Evolutionary conservation across 306 rosid species (phyloP).

Genomic region (Ormosia semicastrata): DNA sequence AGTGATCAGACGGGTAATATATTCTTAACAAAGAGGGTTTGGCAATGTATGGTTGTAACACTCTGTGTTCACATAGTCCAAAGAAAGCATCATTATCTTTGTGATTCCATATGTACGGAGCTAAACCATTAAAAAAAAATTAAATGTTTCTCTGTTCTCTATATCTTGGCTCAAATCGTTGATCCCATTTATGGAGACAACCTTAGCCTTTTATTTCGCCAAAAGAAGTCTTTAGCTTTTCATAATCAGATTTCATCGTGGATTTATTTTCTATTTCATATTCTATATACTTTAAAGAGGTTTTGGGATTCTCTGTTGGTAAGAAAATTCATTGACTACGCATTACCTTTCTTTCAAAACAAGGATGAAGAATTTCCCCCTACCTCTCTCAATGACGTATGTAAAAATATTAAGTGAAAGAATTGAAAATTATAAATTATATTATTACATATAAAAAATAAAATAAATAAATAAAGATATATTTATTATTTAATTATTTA

Average conservation of each 20-base stretch:
- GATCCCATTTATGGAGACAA: slow-evolving; percentile 26
- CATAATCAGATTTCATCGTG: slow-evolving; percentile 15
- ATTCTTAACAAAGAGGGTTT: slow-evolving; percentile 34
- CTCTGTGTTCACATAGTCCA: slow-evolving; percentile 26
- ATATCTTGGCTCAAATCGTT: background rate
- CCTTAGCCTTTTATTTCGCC: slow-evolving; percentile 3
- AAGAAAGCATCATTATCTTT: slow-evolving; percentile 35
- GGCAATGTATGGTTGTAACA: slow-evolving; percentile 1
- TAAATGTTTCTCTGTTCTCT: slow-evolving; percentile 26
- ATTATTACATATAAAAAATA: no score
- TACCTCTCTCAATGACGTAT: no score
- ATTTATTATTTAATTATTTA: no score
- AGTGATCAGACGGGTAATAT: slow-evolving; percentile 38
- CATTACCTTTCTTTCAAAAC: background rate
- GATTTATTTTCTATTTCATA: background rate
- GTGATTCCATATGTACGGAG: slow-evolving; percentile 61
- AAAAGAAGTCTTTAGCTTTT: slow-evolving; percentile 28
- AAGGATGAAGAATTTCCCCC: background rate
- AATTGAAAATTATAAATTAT: no score
- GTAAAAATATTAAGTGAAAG: no score
- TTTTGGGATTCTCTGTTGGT: slow-evolving; percentile 35
- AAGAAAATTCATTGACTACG: slow-evolving; percentile 32
- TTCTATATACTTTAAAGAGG: background rate
- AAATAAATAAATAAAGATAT: no score
- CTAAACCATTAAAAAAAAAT: slow-evolving; percentile 15